Percentiles rank a stretch among this genome's conserved stretches.
phyloP scores from a whole-genome alignment of 352 stramenopile genomes.

The Globisporangium splendens region DNA sequence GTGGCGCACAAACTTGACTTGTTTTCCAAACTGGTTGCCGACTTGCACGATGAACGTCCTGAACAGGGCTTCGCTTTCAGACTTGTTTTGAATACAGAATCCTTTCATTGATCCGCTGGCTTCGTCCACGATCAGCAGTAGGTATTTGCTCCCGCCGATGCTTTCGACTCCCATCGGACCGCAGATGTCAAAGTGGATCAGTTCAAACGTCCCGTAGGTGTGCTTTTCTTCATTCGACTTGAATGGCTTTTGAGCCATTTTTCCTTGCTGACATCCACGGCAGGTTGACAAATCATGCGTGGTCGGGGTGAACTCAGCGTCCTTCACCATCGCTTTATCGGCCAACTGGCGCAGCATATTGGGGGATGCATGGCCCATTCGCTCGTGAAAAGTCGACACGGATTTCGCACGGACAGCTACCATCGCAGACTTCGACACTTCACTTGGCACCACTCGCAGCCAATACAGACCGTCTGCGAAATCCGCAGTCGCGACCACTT shows the following conservation, averaged over 20 bases:
- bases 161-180: conserved; percentile 14
- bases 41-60: conserved; percentile 5
- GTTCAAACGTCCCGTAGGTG: too few relatives aligned
- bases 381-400: too few relatives aligned
- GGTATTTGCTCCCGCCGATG: conserved; percentile 13
- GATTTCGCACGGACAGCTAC: too few relatives aligned
- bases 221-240: too few relatives aligned
- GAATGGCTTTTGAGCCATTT: too few relatives aligned
- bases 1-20: conserved; percentile 16
- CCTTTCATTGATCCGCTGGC: conserved; percentile 18
- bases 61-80: conserved; percentile 6
- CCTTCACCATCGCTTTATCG: conserved; percentile 12
- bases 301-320: conserved; percentile 2
- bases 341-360: too few relatives aligned
- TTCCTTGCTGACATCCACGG: conserved; percentile 18
- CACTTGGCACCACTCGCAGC: too few relatives aligned
- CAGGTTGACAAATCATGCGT: conserved; percentile 5
- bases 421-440: too few relatives aligned
- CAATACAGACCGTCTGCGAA: conserved; percentile 5
- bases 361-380: too few relatives aligned
- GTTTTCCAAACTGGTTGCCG: conserved; percentile 13
- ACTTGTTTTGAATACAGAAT: conserved; percentile 16
- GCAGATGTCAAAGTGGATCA: too few relatives aligned
- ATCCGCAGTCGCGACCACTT: conserved; percentile 6
- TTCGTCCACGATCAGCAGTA: conserved; percentile 19